phyloP scores from a whole-genome alignment of 805 yeast genomes.

The Starmerella vaccinii region DNA sequence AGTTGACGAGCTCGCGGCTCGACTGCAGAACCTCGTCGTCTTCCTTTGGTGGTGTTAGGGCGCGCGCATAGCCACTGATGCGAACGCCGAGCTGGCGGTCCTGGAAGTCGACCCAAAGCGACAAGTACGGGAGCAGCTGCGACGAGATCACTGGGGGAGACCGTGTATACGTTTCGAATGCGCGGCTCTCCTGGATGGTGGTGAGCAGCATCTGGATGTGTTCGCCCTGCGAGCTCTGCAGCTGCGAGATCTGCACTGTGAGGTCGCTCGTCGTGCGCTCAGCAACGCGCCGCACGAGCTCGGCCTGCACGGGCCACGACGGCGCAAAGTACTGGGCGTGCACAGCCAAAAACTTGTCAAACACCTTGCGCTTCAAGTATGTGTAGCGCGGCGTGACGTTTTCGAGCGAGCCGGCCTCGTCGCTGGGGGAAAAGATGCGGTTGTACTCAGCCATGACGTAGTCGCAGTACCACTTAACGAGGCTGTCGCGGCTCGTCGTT shows the following conservation, averaged over 20 bases:
- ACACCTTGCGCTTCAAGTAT: constrained; percentile 57
- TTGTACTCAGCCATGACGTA: constrained; percentile 62
- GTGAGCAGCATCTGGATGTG: constrained; percentile 58
- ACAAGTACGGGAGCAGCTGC: constrained; percentile 76
- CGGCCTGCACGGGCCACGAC: constrained; percentile 59
- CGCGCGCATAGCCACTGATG: constrained; percentile 45
- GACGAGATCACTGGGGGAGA: constrained; percentile 43
- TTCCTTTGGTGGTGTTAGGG: constrained; percentile 32
- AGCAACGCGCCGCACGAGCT: constrained; percentile 54
- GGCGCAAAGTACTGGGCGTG: constrained; percentile 51
- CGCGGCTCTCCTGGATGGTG: constrained; percentile 65
- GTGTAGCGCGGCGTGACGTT: constrained; percentile 73
- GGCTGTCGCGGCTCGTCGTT: constrained; percentile 43
- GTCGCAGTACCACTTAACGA: constrained; percentile 64
- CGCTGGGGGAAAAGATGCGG: constrained; percentile 62
- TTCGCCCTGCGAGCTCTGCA: constrained; percentile 20
- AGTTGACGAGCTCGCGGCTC: constrained; percentile 75
- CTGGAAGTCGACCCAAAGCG: constrained; percentile 80
- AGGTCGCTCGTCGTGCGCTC: constrained; percentile 60
- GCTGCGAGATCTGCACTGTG: constrained; percentile 39
- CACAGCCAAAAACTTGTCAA: constrained; percentile 42
- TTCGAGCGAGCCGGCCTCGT: constrained; percentile 92
- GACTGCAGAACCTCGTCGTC: constrained; percentile 60
- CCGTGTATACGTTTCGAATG: constrained; percentile 58
- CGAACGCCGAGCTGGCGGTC: constrained; percentile 44